Evolutionary conservation across 78 protist species (phyloP).

Genomic region (Guillardia theta): DNA sequence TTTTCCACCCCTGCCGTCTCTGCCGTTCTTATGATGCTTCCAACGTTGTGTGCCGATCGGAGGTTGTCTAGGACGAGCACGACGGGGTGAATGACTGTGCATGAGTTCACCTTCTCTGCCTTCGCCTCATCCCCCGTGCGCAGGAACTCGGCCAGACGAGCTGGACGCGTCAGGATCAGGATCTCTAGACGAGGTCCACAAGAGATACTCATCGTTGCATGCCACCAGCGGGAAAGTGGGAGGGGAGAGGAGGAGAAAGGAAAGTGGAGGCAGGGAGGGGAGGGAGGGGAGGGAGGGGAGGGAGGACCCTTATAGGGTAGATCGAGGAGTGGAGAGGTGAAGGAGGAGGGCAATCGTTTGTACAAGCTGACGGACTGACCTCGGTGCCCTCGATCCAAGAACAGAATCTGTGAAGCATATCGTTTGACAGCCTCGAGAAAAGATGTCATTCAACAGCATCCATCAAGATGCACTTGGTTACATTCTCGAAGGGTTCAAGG

Average conservation of each 20-base stretch:
- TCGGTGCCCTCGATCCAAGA: no score
- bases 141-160: not conserved
- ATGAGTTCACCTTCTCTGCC: not conserved
- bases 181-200: not conserved
- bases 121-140: not conserved
- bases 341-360: no score
- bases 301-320: no score
- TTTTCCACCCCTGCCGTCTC: slow-evolving; percentile 41
- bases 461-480: no score
- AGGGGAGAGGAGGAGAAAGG: not conserved
- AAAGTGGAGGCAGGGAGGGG: not conserved
- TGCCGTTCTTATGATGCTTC: not conserved
- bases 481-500: no score
- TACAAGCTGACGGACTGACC: no score
- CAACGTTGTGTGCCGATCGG: slow-evolving; percentile 31
- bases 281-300: not conserved
- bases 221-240: not conserved
- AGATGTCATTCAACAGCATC: no score
- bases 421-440: no score
- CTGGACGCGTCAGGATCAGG: not conserved
- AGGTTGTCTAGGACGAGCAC: slow-evolving; percentile 37
- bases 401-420: no score
- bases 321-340: no score
- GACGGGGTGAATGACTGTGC: not conserved
- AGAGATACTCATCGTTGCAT: not conserved